Evolutionary conservation across 495 filamentous ascomycete genomes (phyloP).

Genomic region (Aspergillus wentii): DNA sequence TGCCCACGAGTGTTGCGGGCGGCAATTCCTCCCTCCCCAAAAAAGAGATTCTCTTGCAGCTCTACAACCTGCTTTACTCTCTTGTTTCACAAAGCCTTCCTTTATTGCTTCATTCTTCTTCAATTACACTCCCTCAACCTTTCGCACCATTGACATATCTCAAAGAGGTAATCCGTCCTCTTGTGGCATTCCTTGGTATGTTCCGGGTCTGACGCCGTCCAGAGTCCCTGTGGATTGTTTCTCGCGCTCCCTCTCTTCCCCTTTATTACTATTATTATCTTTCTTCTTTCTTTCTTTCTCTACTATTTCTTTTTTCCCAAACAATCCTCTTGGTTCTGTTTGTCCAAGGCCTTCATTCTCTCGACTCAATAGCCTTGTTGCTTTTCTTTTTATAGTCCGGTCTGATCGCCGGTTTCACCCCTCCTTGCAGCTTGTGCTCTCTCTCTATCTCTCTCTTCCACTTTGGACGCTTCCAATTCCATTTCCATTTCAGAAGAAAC

Average conservation of each 20-base stretch:
- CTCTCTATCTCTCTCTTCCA: conserved; percentile 11
- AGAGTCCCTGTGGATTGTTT: conserved; percentile 6
- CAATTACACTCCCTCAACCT: conserved; percentile 16
- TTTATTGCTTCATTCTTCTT: conserved; percentile 4
- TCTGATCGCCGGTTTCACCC: conserved; percentile 18
- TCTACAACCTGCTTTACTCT: neutral
- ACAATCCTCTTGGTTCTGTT: conserved; percentile 4
- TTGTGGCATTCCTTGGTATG: conserved; percentile 20
- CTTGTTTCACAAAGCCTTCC: neutral
- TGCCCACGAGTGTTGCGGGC: conserved; percentile 21
- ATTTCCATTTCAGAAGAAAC: too few species aligned
- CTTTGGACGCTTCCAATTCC: neutral
- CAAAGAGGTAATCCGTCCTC: conserved; percentile 12
- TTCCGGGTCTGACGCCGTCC: conserved; percentile 5
- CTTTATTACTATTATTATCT: neutral
- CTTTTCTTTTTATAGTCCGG: conserved; percentile 10
- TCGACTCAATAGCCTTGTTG: conserved; percentile 13
- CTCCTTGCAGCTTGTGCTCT: conserved; percentile 21
- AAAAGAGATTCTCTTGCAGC: too few species aligned
- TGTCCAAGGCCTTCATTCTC: too few species aligned
- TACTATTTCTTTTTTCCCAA: neutral
- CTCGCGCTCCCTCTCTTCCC: conserved; percentile 4
- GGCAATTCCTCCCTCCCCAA: conserved; percentile 8
- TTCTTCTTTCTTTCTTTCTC: conserved; percentile 2
- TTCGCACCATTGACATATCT: conserved; percentile 14